Evolutionary conservation across 1,139 yeast species (phyloP), one percentile per base, ranked within the genome.

Genomic region (Taiozyma sp.): DNA sequence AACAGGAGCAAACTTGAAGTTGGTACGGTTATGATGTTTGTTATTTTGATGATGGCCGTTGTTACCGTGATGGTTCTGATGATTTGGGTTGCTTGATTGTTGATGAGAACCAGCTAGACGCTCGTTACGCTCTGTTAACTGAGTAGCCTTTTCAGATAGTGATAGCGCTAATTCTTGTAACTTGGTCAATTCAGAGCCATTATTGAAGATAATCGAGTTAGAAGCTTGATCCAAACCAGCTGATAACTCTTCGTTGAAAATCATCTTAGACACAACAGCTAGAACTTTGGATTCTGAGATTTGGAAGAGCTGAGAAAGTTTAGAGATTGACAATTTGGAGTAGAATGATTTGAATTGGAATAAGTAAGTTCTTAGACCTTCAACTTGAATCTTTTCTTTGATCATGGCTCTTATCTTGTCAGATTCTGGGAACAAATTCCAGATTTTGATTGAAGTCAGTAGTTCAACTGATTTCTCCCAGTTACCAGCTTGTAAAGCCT

Each of bases 121-220:
- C 70, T 88, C 96, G 65, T 88, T 88, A 75, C 88, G 83, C 68
- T 89, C 97, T 49, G 87, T 80, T 59, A 89, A 78, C 64, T 85
- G 82, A 54, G 80, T 81, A 47, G 88, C 88, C 77, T 88, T 90
- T 62, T 93, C 98, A 60, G 91, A 87, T 74, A 95, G 78, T 49
- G 85, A 81, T 59, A 89, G 77, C 24, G 97, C 96, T 66, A 91
- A 80, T 66, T 86, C 91, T 76, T 93, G 97, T 69, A 93, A 78
- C 68, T 84, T 85, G 54, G 95, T 78, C 63, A 90, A 80, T 66
- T 88, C 96, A 51, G 84, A 88, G 59, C 88, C 95, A 62, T 80
- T 82, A 54, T 83, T 72, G 71, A 78, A 81, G 63, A 76, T 82
- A 66, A 81, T 73, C 58, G 76, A 77, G 65, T 76, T 75, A 61